These are phyloP conservation scores for Ceratobasidium sp. DNA, from an alignment of 1,284 basidiomycete species.

Conservation along the genomic window DNA sequence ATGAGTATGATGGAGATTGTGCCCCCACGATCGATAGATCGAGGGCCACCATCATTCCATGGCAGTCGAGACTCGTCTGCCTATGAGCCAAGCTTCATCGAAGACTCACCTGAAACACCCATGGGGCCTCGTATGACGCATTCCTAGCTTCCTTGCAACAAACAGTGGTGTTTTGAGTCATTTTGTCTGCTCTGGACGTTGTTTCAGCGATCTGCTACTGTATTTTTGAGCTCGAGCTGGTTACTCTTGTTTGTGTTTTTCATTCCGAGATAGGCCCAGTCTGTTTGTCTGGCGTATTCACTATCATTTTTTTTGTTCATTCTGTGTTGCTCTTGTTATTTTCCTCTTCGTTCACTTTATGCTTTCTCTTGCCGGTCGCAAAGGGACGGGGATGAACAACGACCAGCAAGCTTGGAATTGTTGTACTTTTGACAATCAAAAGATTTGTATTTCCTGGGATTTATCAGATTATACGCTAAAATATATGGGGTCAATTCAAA, in stretches of 20 bases:
- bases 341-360: too few relatives aligned
- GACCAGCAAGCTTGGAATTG: constrained; percentile 5
- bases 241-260: constrained; percentile 4
- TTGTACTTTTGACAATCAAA: constrained; percentile 29
- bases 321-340: too few relatives aligned
- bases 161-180: too few relatives aligned
- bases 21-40: constrained; percentile 22
- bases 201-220: constrained; percentile 4
- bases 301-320: background rate
- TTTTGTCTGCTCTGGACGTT: background rate
- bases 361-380: background rate
- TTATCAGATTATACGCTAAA: background rate
- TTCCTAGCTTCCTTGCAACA: background rate
- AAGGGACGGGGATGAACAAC: background rate
- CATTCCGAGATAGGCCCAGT: background rate
- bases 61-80: constrained; percentile 29
- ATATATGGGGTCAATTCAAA: constrained; percentile 5
- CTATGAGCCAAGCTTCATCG: constrained; percentile 37
- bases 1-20: constrained; percentile 31
- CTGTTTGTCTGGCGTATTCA: background rate
- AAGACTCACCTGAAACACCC: constrained; percentile 16
- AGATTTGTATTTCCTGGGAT: constrained; percentile 2
- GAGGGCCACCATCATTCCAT: constrained; percentile 21
- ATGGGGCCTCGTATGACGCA: constrained; percentile 29
- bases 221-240: constrained; percentile 30